Percentiles rank a stretch among this genome's conserved stretches.
Conservation (phyloP, 805 yeast species). For the Kuraishia borneana region DNA sequence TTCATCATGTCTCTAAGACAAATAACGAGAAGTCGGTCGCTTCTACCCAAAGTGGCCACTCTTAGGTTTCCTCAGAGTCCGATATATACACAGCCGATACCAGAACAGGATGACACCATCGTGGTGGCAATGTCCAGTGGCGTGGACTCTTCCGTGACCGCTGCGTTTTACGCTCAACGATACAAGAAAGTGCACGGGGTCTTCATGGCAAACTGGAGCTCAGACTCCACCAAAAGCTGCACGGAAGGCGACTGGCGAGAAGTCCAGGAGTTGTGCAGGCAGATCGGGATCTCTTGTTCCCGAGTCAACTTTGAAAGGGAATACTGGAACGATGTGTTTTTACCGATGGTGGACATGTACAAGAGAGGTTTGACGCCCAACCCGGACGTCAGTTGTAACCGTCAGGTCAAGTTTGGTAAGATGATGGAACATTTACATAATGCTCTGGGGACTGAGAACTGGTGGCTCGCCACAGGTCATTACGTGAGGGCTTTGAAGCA, state of each 20-base stretch:
- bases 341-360: slow-evolving; percentile 79
- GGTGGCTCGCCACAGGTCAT: slow-evolving; percentile 92
- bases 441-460: slow-evolving; percentile 18
- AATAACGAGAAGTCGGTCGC: too few relatives aligned
- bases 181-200: slow-evolving; percentile 63
- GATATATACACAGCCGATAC: slow-evolving; percentile 27
- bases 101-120: slow-evolving; percentile 44
- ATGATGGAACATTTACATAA: slow-evolving; percentile 43
- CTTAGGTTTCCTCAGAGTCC: slow-evolving; percentile 2
- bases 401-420: slow-evolving; percentile 77
- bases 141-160: slow-evolving; percentile 88
- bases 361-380: slow-evolving; percentile 77
- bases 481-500: slow-evolving; percentile 45
- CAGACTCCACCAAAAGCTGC: slow-evolving; percentile 32
- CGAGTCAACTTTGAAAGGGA: slow-evolving; percentile 80
- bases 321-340: slow-evolving; percentile 87
- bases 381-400: slow-evolving; percentile 87
- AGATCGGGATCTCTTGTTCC: slow-evolving; percentile 56
- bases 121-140: slow-evolving; percentile 94
- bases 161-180: slow-evolving; percentile 48
- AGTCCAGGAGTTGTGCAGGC: slow-evolving; percentile 53
- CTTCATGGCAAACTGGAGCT: slow-evolving; percentile 90
- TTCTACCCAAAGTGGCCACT: too few relatives aligned
- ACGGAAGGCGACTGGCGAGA: slow-evolving; percentile 85
- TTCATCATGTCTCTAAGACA: too few relatives aligned